These are phyloP conservation scores for Pythium angustatum DNA, from an alignment of 352 stramenopile species.

Conservation along the genomic window DNA sequence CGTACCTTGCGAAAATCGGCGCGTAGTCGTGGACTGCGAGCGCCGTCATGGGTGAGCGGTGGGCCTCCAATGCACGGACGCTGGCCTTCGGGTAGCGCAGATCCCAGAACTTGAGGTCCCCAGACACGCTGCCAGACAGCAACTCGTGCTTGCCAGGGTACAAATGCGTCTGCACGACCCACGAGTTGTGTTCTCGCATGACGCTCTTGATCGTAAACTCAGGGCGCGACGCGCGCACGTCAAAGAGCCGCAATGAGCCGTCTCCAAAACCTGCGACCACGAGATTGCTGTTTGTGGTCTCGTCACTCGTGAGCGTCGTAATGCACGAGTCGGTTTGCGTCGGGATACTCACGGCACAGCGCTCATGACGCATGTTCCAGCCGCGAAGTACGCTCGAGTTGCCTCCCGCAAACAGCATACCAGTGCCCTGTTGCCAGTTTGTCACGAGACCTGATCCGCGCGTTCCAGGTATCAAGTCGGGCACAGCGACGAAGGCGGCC, in stretches of 20 bases:
- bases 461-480: constrained; percentile 89
- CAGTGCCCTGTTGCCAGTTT: constrained; percentile 94
- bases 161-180: constrained; percentile 93
- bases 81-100: constrained; percentile 85
- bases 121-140: constrained; percentile 93
- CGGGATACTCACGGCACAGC: constrained; percentile 75
- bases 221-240: constrained; percentile 78
- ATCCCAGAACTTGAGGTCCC: constrained; percentile 98
- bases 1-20: constrained; percentile 93
- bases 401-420: constrained; percentile 91
- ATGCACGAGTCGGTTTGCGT: constrained; percentile 91
- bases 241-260: constrained; percentile 94
- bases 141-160: constrained; percentile 86
- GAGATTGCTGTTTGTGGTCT: constrained; percentile 60
- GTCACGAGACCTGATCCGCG: constrained; percentile 94
- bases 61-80: constrained; percentile 87
- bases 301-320: constrained; percentile 86
- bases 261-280: constrained; percentile 94
- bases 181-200: constrained; percentile 93
- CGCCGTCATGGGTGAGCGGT: constrained; percentile 95
- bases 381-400: constrained; percentile 91
- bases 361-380: constrained; percentile 96
- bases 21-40: constrained; percentile 95
- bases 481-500: constrained; percentile 92
- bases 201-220: constrained; percentile 68